Conservation (phyloP, 2,329 filamentous ascomycete species). For the Calonectria multiphialidica region DNA sequence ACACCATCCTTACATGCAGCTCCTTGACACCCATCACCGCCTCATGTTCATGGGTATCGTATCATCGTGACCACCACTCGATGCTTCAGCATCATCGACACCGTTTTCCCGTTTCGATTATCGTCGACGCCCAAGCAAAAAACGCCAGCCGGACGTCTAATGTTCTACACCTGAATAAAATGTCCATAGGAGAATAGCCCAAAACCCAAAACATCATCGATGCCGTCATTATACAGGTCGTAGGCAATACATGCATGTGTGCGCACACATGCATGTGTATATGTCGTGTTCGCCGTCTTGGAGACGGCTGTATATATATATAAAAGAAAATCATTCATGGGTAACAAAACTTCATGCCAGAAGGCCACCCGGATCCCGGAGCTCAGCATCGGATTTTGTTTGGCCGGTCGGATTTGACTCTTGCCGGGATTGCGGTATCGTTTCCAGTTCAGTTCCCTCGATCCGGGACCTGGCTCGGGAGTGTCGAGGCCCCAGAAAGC, state of each 20-base stretch:
- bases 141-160: constrained; percentile 33
- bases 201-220: constrained; percentile 19
- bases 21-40: not conserved
- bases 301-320: not conserved
- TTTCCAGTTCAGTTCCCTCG: constrained; percentile 58
- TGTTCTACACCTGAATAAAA: constrained; percentile 27
- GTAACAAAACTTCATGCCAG: constrained; percentile 43
- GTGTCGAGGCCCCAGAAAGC: constrained; percentile 60
- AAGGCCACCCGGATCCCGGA: constrained; percentile 56
- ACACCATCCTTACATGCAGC: constrained; percentile 1
- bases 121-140: constrained; percentile 16
- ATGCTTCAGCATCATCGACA: constrained; percentile 8
- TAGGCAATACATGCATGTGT: constrained; percentile 20
- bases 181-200: constrained; percentile 3
- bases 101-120: constrained; percentile 2
- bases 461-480: constrained; percentile 45
- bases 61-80: constrained; percentile 12
- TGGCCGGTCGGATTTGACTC: constrained; percentile 48
- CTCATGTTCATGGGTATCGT: constrained; percentile 3
- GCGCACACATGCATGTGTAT: not conserved
- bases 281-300: constrained; percentile 25
- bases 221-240: constrained; percentile 35
- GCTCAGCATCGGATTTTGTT: constrained; percentile 47
- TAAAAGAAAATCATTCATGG: not conserved
- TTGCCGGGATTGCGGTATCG: constrained; percentile 57